phyloP scores from a whole-genome alignment of 2,329 filamentous ascomycete genomes.

The Phoma sp. region DNA sequence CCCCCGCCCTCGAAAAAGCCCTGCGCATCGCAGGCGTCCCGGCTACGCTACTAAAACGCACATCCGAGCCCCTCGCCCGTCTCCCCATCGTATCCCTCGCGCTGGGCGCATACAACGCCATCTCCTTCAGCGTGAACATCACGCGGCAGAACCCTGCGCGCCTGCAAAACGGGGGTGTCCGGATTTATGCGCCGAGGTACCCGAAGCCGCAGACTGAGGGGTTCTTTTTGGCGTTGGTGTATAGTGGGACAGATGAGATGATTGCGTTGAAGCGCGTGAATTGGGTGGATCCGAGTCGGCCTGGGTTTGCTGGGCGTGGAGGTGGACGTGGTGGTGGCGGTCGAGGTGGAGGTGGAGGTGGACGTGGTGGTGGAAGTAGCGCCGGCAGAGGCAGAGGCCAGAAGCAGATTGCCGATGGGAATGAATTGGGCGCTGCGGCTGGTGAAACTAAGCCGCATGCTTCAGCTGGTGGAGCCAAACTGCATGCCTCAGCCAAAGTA shows the following conservation, averaged over 20 bases:
- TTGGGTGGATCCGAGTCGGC: constrained; percentile 62
- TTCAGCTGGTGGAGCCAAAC: constrained; percentile 47
- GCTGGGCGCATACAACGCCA: constrained; percentile 66
- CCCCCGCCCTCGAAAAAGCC: constrained; percentile 43
- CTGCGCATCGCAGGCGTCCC: constrained; percentile 61
- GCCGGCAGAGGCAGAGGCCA: no score
- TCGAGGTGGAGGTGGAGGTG: no score
- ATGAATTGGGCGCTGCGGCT: no score
- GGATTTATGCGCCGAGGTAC: constrained; percentile 86
- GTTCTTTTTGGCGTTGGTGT: constrained; percentile 83
- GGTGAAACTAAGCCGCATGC: no score
- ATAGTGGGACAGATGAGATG: constrained; percentile 74
- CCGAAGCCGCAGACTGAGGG: constrained; percentile 95
- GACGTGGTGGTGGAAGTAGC: no score
- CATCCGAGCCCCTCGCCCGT: constrained; percentile 67
- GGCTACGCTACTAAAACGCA: constrained; percentile 53
- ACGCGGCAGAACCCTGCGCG: constrained; percentile 67
- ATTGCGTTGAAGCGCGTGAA: constrained; percentile 85
- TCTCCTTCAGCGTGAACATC: constrained; percentile 69
- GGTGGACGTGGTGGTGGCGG: no score
- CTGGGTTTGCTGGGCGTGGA: constrained; percentile 7
- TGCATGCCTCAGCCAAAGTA: constrained; percentile 64
- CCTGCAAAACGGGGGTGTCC: constrained; percentile 60
- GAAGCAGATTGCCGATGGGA: no score
- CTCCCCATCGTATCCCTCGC: constrained; percentile 75